phyloP scores from a whole-genome alignment of 768 basidiomycete species.

The Inosperma sp. region DNA sequence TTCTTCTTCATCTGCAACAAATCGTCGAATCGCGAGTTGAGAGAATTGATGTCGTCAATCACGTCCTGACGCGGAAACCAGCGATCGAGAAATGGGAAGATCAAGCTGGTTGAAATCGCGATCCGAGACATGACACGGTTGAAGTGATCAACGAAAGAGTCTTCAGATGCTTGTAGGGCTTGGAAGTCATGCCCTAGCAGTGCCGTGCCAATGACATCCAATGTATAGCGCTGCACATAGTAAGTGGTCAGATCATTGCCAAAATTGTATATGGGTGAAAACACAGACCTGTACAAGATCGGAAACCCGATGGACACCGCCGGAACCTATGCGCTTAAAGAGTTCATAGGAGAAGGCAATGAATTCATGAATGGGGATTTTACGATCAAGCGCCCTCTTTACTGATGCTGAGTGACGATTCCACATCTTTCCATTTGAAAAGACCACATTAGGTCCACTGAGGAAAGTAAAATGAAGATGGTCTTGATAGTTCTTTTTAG shows the following conservation, averaged over 20 bases:
- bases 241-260: not conserved
- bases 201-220: slow-evolving; percentile 35
- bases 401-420: slow-evolving; percentile 34
- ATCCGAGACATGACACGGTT: slow-evolving; percentile 34
- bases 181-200: slow-evolving; percentile 36
- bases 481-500: slow-evolving; percentile 29
- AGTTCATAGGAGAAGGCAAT: slow-evolving; percentile 29
- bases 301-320: slow-evolving; percentile 26
- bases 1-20: slow-evolving; percentile 28
- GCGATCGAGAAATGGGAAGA: slow-evolving; percentile 30
- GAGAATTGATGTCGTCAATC: slow-evolving; percentile 27
- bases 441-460: slow-evolving; percentile 32
- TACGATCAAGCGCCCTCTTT: slow-evolving; percentile 30
- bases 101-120: slow-evolving; percentile 30
- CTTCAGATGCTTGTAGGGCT: slow-evolving; percentile 28
- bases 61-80: slow-evolving; percentile 28
- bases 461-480: slow-evolving; percentile 35
- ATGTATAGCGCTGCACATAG: slow-evolving; percentile 30
- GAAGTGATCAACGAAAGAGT: slow-evolving; percentile 34
- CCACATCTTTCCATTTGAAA: slow-evolving; percentile 37
- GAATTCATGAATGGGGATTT: slow-evolving; percentile 33
- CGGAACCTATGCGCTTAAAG: slow-evolving; percentile 28
- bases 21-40: slow-evolving; percentile 25
- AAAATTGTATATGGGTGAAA: not conserved
- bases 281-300: slow-evolving; percentile 25